Base-by-base conservation (phyloP, 2,329 filamentous ascomycete genomes). In the Cordyceps tenuipes region DNA sequence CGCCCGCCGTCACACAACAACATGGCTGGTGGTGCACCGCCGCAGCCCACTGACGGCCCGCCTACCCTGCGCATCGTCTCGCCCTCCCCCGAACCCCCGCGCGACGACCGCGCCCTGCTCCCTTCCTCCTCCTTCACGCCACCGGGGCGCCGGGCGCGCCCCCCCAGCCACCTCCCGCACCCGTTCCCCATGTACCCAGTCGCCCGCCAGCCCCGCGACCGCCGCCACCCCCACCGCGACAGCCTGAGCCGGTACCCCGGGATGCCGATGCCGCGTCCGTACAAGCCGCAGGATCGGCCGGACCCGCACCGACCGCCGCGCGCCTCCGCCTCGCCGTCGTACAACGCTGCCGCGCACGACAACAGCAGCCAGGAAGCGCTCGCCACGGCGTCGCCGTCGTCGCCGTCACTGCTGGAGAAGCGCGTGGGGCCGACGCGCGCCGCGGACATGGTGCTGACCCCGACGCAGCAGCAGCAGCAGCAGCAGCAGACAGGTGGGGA, bases 341-440 rank as follows among this genome's bases (percentile, higher is more conserved):
- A 48, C 44, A 36, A 43, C 36, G 23, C 55, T 2, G 34, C 31
- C n/a, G 44, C 55, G 46, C 55, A 57, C 21, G 55, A 70, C 67
- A 23, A 68, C 65, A 57, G 34, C 55, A 52, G 48, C 23, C 48
- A 52, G 10, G 56, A 52, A 9, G 56, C 56, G 12, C 47, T 44
- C 17, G 65, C 67, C 54, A 71, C 73, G 19, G 65, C 65, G 15
- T 66, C 74, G 17, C 66, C 74, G 43, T 75, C 34, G 8, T 36
- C 54, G 12, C 46, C 53, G 43, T 48, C 39, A 4, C 75, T 83
- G 34, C 75, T 83, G 9, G 76, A 79, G 23, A 83, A 83, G 66
- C 75, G 81, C 5, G 68, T 82, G 21, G 80, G 81, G 7, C 72
- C 70, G 29, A 76, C 79, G 56, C 77, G 76, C 59, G 81, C 80